Evolutionary conservation across 768 basidiomycete species (phyloP).

Genomic region (Cantharellus anzutake): DNA sequence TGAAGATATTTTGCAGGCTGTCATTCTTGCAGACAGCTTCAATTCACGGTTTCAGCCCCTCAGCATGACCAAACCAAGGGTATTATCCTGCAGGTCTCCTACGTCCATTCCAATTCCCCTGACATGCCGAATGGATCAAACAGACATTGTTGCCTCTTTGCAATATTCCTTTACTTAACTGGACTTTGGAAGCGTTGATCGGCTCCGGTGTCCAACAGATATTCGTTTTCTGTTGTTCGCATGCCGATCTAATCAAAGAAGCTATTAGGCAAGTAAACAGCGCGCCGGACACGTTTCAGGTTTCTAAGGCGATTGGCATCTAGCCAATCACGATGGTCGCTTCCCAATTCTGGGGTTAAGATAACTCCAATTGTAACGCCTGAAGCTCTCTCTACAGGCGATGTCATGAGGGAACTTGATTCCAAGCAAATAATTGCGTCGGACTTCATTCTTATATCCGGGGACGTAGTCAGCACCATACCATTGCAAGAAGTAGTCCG

Average conservation of each 20-base stretch:
- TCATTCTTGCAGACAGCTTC: conserved; percentile 91
- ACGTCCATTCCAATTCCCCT: neutral
- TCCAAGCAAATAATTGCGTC: conserved; percentile 74
- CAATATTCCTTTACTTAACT: conserved; percentile 82
- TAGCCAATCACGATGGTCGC: conserved; percentile 68
- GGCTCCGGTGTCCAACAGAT: conserved; percentile 94
- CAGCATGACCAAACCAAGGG: conserved; percentile 74
- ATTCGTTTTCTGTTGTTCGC: conserved; percentile 85
- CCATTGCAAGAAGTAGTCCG: conserved; percentile 77
- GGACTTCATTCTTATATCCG: conserved; percentile 82
- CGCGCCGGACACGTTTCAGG: neutral
- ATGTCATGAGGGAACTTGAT: conserved; percentile 88
- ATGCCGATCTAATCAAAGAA: conserved; percentile 67
- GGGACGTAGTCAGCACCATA: conserved; percentile 86
- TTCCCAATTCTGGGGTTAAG: conserved; percentile 56
- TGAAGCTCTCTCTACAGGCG: conserved; percentile 73
- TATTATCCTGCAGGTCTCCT: conserved; percentile 20
- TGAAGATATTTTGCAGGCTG: conserved; percentile 81
- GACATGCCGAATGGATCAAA: neutral
- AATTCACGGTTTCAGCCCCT: conserved; percentile 84
- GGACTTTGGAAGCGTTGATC: conserved; percentile 90
- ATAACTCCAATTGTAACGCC: conserved; percentile 74
- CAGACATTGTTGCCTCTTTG: conserved; percentile 88
- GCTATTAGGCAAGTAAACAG: conserved; percentile 53
- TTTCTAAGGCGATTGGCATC: neutral